A percentile compares a stretch with the other conserved stretches of the same genome.
Conservation (phyloP, 179 eudicot genomes). For the Patellifolia procumbens region DNA sequence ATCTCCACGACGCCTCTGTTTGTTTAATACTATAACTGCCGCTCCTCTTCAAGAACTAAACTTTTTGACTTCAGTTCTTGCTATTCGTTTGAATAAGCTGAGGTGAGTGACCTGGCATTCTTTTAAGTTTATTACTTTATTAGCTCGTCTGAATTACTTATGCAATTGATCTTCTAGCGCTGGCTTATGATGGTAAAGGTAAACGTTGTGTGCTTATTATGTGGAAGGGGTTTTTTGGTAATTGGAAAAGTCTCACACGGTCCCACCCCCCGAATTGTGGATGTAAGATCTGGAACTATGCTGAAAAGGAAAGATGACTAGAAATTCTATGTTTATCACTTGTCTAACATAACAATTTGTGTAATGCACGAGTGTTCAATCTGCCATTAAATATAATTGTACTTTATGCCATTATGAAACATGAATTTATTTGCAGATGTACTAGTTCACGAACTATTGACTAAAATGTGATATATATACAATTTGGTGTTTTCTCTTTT, state of each 20-base stretch:
- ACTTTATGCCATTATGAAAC: background rate
- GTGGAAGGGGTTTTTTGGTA: background rate
- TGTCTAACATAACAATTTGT: too few relatives aligned
- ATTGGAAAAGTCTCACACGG: background rate
- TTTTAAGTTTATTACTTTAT: background rate
- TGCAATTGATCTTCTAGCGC: background rate
- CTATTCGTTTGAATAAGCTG: slow-evolving; percentile 68
- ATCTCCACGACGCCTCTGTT: slow-evolving; percentile 90
- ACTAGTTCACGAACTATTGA: background rate
- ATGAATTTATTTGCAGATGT: background rate
- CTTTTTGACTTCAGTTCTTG: slow-evolving; percentile 83
- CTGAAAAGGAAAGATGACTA: background rate
- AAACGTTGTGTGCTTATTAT: background rate
- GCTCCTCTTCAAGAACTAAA: slow-evolving; percentile 68
- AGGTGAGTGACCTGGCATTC: slow-evolving; percentile 46
- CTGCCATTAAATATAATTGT: too few relatives aligned
- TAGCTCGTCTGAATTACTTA: background rate
- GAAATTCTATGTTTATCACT: background rate
- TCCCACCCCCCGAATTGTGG: background rate
- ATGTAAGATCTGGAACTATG: background rate
- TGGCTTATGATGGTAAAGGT: background rate
- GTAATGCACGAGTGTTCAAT: too few relatives aligned
- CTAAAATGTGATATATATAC: background rate
- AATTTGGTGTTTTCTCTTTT: background rate
- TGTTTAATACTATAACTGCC: slow-evolving; percentile 72